Conservation (phyloP, 495 filamentous ascomycete genomes). For the Tuber calosporum region DNA sequence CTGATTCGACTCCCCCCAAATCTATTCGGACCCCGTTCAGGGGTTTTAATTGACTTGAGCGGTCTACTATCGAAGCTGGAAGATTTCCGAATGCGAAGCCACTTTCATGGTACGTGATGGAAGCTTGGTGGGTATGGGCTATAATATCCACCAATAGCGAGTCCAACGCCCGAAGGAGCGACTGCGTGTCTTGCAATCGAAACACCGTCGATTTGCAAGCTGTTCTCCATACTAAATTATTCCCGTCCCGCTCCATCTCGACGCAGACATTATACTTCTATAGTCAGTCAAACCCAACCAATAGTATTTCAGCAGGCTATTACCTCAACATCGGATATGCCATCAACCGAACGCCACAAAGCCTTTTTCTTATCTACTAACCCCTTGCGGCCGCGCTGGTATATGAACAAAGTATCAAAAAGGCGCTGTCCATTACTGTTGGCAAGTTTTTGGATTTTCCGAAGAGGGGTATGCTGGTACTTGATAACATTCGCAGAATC, state of each 20-base stretch:
- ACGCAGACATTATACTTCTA: constrained; percentile 62
- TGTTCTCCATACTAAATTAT: constrained; percentile 56
- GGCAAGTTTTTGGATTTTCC: constrained; percentile 52
- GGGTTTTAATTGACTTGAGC: constrained; percentile 11
- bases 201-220: constrained; percentile 57
- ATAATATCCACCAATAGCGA: constrained; percentile 51
- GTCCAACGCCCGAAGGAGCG: constrained; percentile 53
- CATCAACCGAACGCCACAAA: constrained; percentile 49
- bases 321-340: constrained; percentile 57
- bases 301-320: background rate
- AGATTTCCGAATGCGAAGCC: constrained; percentile 42
- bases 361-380: constrained; percentile 17
- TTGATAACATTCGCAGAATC: constrained; percentile 49
- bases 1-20: constrained; percentile 22
- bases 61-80: constrained; percentile 6
- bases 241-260: constrained; percentile 60
- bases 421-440: constrained; percentile 42
- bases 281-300: constrained; percentile 21
- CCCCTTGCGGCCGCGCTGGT: constrained; percentile 48
- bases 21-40: constrained; percentile 36
- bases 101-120: constrained; percentile 48
- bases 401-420: constrained; percentile 67
- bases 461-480: constrained; percentile 61
- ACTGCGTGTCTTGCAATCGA: constrained; percentile 43
- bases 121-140: constrained; percentile 44